Evolutionary conservation across 164 flowering plant species (phyloP), one percentile per base, ranked within the genome.

Genomic region (Nelumbo lutea): DNA sequence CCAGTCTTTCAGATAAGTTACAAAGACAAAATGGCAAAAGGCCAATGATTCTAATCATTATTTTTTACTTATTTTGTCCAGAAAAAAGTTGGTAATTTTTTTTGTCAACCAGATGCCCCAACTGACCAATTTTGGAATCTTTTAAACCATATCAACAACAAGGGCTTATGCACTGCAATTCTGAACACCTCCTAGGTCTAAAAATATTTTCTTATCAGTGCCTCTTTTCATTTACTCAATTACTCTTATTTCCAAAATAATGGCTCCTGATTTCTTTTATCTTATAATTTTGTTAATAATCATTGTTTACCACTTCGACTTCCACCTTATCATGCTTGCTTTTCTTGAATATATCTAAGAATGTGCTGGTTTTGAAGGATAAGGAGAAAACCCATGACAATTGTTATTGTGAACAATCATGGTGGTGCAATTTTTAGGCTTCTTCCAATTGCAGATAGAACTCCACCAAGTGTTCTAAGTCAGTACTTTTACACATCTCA

Each of bases 341-440:
- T 53, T 72, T 66, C n/a, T 68, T 39, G 47, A 57, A 7, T 66
- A 7, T 68, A 48, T 51, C 42, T 40, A 59, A 40, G 47, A 48
- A 46, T 70, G 13, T 66, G 40, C 53, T 66, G 58, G 47, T 65
- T 67, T n/a, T 63, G 65, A 61, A 96, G 99, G 88, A 77, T 73
- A 14, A 1, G 61, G 71, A 82, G 98, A 78, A 92, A 88, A 77
- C 99, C 97, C 27, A 83, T 92, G 83, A 85, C 87, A 3, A 79
- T 96, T 55, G 42, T 96, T 61, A 95, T 92, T 38, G 78, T 85
- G 59, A 96, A 96, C 81, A 96, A 96, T 78, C 94, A 78, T 69
- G 98, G 99, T 67, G 99, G 99, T 51, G 99, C 91, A 78, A 96
- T 92, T 75, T 96, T 96, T 80, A 90, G 98, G 72, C 85, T 90